Base-by-base conservation (phyloP, 768 basidiomycete species). In the Termitomyces sp. region DNA sequence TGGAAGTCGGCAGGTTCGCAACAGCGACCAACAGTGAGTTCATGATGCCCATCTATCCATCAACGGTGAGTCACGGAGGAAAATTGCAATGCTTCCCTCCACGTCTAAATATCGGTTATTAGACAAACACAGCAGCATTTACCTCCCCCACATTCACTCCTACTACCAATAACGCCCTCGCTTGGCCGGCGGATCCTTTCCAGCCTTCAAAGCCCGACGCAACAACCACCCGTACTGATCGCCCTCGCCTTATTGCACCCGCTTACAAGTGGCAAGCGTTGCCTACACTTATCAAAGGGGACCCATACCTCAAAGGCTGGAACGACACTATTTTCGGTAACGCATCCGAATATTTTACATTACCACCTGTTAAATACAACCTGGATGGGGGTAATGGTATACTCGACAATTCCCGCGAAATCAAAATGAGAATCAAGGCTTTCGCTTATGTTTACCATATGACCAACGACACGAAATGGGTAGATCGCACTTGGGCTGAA, bases 231-330 rank as follows among this genome's bases (percentile, higher is more conserved):
- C 89, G 94, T 49, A 67, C 87, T 9, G 89, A 92, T 69, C 90
- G 96, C 63, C 97, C 97, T 28, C 90, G 92, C 48, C 82, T 99
- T 53, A 89, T 97, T 66, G 97, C 96, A 16, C 94, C 96, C 24
- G 67, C 81, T 11, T 95, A 94, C 82, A 95, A 94, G 75, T 98
- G 97, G 96, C 73, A 81, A 16, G 91, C 86, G 13, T 85, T 99
- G 28, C 86, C 90, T 5, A 70, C 71, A 24, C 81, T 97, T 66
- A 96, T 98, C 69, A 74, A 80, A 57, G 83, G 78, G 56, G 94
- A 98, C 71, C 86, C 92, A 4, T 98, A 99, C 77, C 81, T 98
- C 68, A 77, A 82, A 60, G 79, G 75, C 61, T 98, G 96, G 96
- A 97, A 99, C 73, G 80, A 81, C 24, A 90, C 92, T 50, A 98